Percentiles rank a stretch among this genome's conserved stretches.
phyloP scores from a whole-genome alignment of 2,329 filamentous ascomycete species.

The Botryotinia calthae region DNA sequence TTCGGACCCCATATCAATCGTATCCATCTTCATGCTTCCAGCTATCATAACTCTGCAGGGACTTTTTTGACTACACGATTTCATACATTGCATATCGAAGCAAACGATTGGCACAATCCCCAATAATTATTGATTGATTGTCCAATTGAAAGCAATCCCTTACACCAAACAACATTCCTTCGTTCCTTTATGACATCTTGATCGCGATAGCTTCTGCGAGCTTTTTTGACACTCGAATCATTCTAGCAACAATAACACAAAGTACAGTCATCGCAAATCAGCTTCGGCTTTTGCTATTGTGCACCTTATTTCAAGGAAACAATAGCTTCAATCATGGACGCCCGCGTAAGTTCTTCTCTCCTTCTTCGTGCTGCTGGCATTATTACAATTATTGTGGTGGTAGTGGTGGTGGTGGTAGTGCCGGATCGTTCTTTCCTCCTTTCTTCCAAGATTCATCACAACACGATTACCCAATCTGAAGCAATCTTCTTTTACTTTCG shows the following conservation, averaged over 20 bases:
- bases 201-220: constrained; percentile 29
- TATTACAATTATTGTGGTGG: neutral
- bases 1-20: constrained; percentile 20
- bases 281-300: constrained; percentile 14
- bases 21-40: constrained; percentile 19
- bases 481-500: constrained; percentile 5
- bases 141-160: neutral
- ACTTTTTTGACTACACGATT: constrained; percentile 5
- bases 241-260: neutral
- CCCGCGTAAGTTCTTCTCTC: constrained; percentile 40
- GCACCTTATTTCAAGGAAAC: neutral
- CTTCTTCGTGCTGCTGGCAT: neutral
- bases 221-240: neutral
- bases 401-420: neutral
- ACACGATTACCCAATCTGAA: neutral
- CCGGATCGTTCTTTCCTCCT: constrained; percentile 12
- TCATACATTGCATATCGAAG: constrained; percentile 16
- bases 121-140: neutral
- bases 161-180: neutral
- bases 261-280: neutral
- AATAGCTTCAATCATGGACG: constrained; percentile 40
- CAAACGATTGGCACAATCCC: constrained; percentile 9
- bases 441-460: neutral
- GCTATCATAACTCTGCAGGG: constrained; percentile 6
- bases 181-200: constrained; percentile 25